Evolutionary conservation across 2,329 filamentous ascomycete species (phyloP).

Genomic region (Aureobasidium sp.): DNA sequence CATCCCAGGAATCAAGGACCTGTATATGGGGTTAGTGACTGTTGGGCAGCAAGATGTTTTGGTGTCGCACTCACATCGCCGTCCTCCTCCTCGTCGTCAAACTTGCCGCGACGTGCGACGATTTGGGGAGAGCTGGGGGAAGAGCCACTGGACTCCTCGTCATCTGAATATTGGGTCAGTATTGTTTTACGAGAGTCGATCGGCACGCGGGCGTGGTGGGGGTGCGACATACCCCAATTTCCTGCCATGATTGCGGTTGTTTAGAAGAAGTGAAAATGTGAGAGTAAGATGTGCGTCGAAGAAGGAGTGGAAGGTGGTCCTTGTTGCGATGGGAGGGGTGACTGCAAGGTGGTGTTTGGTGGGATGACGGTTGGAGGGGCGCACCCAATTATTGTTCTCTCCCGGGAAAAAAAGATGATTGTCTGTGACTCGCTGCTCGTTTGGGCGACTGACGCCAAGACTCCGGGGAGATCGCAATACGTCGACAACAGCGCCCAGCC

Average conservation of each 20-base stretch:
- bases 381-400: slow-evolving; percentile 3
- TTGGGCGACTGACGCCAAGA: not conserved
- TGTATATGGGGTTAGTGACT: slow-evolving; percentile 31
- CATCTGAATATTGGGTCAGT: slow-evolving; percentile 26
- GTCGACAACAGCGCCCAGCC: not conserved
- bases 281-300: not conserved
- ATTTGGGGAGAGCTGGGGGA: slow-evolving; percentile 40
- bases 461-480: not conserved
- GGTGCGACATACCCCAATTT: slow-evolving; percentile 15
- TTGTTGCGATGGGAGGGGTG: not conserved
- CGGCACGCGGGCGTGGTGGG: not conserved
- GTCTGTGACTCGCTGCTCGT: not conserved
- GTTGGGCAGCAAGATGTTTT: slow-evolving; percentile 6
- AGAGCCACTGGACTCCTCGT: slow-evolving; percentile 48
- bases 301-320: not conserved
- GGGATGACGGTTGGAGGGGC: slow-evolving; percentile 11
- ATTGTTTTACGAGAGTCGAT: not conserved
- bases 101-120: slow-evolving; percentile 54
- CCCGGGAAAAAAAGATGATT: not conserved
- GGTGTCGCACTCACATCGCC: slow-evolving; percentile 47
- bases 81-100: slow-evolving; percentile 85
- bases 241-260: slow-evolving; percentile 16
- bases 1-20: slow-evolving; percentile 96
- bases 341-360: not conserved
- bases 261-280: not conserved